phyloP scores from a whole-genome alignment of 225 moss, liverwort and hornwort species.

The Climacium dendroides region DNA sequence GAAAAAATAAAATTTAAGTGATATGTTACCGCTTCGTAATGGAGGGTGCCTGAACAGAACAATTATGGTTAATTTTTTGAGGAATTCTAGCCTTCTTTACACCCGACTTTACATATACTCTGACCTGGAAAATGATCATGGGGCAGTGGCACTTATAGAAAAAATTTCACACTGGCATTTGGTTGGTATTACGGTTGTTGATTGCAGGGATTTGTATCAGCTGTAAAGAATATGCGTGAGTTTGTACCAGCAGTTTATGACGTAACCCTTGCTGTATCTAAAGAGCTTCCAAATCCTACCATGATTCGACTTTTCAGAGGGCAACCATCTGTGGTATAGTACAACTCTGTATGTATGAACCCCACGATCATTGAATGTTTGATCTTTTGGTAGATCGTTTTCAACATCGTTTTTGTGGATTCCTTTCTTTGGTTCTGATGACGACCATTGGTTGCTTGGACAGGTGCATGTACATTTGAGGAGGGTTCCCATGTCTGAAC shows the following conservation, averaged over 20 bases:
- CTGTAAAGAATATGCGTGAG: slow-evolving; percentile 72
- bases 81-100: background rate
- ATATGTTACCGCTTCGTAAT: background rate
- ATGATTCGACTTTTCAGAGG: slow-evolving; percentile 77
- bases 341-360: background rate
- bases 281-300: slow-evolving; percentile 67
- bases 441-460: background rate
- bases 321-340: slow-evolving; percentile 71
- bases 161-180: background rate
- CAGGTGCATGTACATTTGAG: slow-evolving; percentile 66
- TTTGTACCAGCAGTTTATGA: slow-evolving; percentile 92
- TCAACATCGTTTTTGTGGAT: background rate
- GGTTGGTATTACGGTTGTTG: background rate
- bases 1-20: background rate
- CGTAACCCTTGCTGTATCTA: slow-evolving; percentile 64
- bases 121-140: background rate
- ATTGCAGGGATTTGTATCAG: slow-evolving; percentile 86
- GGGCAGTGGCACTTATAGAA: background rate
- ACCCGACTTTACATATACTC: background rate
- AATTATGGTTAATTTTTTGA: background rate
- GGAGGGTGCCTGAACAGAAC: background rate
- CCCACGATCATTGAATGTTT: background rate
- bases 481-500: slow-evolving; percentile 60
- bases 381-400: background rate
- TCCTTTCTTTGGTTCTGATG: background rate